Evolutionary conservation across 2,329 filamentous ascomycete genomes (phyloP).

Genomic region (Arthrocladium fulminans): DNA sequence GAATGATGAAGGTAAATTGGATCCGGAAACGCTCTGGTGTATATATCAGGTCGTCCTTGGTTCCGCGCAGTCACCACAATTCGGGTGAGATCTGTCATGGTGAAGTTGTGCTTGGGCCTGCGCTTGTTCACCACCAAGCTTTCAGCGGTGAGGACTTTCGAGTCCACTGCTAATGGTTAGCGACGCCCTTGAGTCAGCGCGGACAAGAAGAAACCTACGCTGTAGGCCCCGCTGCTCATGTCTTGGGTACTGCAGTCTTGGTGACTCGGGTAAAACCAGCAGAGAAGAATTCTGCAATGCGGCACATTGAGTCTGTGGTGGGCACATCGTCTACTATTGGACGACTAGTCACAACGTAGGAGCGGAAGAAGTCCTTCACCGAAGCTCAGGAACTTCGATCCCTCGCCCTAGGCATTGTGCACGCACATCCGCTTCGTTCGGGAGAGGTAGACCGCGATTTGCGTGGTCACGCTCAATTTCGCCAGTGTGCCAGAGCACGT

Average conservation of each 20-base stretch:
- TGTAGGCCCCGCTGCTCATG: conserved; percentile 11
- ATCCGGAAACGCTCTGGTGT: conserved; percentile 7
- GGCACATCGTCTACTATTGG: neutral
- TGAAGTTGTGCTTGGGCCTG: conserved; percentile 15
- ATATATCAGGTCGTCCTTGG: conserved; percentile 8
- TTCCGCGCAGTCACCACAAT: conserved; percentile 6
- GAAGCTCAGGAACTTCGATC: neutral
- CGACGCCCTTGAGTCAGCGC: neutral
- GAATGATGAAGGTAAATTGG: conserved; percentile 12
- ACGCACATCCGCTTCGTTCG: conserved; percentile 3
- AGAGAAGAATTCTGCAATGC: conserved; percentile 9
- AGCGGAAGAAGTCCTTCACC: conserved; percentile 2
- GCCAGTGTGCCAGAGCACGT: neutral
- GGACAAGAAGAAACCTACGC: neutral
- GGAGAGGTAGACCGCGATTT: neutral
- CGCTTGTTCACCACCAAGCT: conserved; percentile 17
- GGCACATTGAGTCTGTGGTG: conserved; percentile 3
- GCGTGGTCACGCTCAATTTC: conserved; percentile 1
- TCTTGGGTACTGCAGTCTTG: conserved; percentile 10
- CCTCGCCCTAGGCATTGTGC: neutral
- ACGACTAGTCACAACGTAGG: conserved; percentile 6
- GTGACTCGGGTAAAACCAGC: conserved; percentile 12
- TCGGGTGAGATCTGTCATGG: conserved; percentile 3
- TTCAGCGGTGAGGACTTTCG: conserved; percentile 9
- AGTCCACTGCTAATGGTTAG: conserved; percentile 3